Evolutionary conservation across 139 green algal genomes (phyloP).

Genomic region (Chlamydomonas asymmetrica): DNA sequence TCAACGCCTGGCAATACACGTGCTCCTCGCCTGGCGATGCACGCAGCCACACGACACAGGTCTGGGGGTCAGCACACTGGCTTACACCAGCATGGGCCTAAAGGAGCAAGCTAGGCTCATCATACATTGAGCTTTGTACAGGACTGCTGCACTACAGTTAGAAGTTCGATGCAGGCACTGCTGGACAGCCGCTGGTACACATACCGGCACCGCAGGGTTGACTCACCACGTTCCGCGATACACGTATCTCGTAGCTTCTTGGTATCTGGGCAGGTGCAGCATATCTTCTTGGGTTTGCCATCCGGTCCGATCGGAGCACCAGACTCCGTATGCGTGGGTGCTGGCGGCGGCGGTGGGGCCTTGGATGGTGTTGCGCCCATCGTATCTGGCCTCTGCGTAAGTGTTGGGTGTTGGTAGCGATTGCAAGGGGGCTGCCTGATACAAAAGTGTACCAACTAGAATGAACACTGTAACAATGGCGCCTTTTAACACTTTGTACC

Average conservation of each 20-base stretch:
- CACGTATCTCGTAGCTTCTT: slow-evolving; percentile 59
- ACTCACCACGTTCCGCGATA: slow-evolving; percentile 37
- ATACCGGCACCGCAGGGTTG: too few species aligned
- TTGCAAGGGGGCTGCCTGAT: too few species aligned
- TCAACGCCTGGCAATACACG: slow-evolving; percentile 70
- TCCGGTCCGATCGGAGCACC: slow-evolving; percentile 33
- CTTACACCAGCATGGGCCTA: neutral
- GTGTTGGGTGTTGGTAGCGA: too few species aligned
- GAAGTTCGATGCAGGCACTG: neutral
- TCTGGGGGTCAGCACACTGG: neutral
- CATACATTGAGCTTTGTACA: neutral
- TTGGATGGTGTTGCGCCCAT: too few species aligned
- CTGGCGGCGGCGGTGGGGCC: too few species aligned
- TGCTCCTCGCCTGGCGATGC: slow-evolving; percentile 66
- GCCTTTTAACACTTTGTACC: too few species aligned
- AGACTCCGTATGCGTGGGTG: slow-evolving; percentile 3
- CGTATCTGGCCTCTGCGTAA: too few species aligned
- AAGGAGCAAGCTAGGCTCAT: too few species aligned
- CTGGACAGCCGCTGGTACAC: neutral
- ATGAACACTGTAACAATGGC: too few species aligned
- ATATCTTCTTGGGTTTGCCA: slow-evolving; percentile 84
- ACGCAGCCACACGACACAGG: neutral
- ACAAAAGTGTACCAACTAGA: too few species aligned
- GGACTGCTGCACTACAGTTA: neutral
- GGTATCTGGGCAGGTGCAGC: slow-evolving; percentile 92